Evolutionary conservation across 768 basidiomycete species (phyloP), one percentile per base, ranked within the genome.

Genomic region (Neoboletus brunneissimus): DNA sequence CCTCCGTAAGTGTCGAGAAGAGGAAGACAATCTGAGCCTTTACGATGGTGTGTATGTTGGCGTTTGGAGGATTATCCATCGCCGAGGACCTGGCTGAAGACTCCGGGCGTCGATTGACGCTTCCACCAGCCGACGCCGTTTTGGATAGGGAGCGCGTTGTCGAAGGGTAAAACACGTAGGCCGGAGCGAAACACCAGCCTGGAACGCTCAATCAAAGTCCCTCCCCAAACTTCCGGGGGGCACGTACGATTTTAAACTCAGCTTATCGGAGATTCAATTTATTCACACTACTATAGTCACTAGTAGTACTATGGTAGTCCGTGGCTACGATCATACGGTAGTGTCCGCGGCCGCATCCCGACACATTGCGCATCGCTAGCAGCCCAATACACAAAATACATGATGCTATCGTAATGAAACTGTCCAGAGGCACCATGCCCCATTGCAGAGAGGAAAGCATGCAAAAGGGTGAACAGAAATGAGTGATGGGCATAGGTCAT

Each of bases 11-110:
- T 27, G 94, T 98, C 29, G 92, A 94, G 62, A 99, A 83, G 56
- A 98, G 82, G 76, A 99, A 98, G 63, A 96, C 94, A 70, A 99
- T 95, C 80, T 99, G 95, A 57, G 95, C 90, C 76, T 91, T 91
- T 77, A 94, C 91, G 73, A 93, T 93, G 71, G 89, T 92, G 74
- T 91, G 86, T 69, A 93, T 91, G 73, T 90, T 91, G 72, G 87
- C 86, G 70, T 74, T 86, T 75, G 87, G 83, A 80, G 88, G 84
- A 71, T 83, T 88, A 78, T 91, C 89, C 89, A 90, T 91, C 76
- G 86, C 83, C 78, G 87, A 86, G 65, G 79, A 77, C 86, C 88
- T 86, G 79, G 81, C 80, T 75, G 83, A 81, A 75, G 84, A 85
- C 81, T 84, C 83, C 80, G 83, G 84, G 76, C 85, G 85, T 79